Percentiles rank a stretch among this genome's conserved stretches.
phyloP scores from a whole-genome alignment of 768 basidiomycete species.

The Grammothele lineata region DNA sequence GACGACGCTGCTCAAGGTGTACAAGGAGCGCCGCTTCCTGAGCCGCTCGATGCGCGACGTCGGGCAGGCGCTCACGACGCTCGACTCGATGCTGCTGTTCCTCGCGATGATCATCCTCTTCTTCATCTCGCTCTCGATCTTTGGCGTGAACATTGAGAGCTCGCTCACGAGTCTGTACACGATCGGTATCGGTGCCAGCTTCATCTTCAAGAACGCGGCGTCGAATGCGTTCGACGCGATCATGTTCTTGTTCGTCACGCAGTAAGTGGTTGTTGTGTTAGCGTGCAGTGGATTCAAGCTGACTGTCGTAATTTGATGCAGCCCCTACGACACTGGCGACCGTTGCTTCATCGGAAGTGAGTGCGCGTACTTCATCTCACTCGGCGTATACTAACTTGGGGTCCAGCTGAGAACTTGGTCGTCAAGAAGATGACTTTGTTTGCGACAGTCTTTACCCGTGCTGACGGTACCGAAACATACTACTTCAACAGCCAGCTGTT shows the following conservation, averaged over 20 bases:
- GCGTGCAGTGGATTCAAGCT: background rate
- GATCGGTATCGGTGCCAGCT: slow-evolving; percentile 68
- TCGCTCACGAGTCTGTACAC: slow-evolving; percentile 72
- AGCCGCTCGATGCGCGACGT: slow-evolving; percentile 77
- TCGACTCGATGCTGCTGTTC: slow-evolving; percentile 59
- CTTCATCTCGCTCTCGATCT: slow-evolving; percentile 70
- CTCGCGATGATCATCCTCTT: slow-evolving; percentile 63
- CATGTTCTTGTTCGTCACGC: slow-evolving; percentile 80
- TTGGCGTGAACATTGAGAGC: slow-evolving; percentile 60
- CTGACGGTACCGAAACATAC: slow-evolving; percentile 75
- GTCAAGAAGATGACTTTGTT: slow-evolving; percentile 82
- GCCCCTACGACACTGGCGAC: slow-evolving; percentile 80
- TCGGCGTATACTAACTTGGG: background rate
- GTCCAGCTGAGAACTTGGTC: slow-evolving; percentile 57
- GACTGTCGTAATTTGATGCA: slow-evolving; percentile 27
- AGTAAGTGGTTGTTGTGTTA: slow-evolving; percentile 43
- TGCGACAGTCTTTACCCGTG: slow-evolving; percentile 70
- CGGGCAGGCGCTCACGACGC: slow-evolving; percentile 56
- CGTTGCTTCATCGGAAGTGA: slow-evolving; percentile 69
- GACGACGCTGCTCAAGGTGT: slow-evolving; percentile 58
- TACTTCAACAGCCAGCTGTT: slow-evolving; percentile 80
- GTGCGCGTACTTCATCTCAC: no score
- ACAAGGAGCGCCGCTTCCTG: slow-evolving; percentile 75
- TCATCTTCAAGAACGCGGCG: slow-evolving; percentile 75
- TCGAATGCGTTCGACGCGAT: slow-evolving; percentile 74